A percentile compares a stretch with the other conserved stretches of the same genome.
These are phyloP conservation scores for Durio zibethinus DNA, from an alignment of 345 rosid genomes.

Conservation along the genomic window DNA sequence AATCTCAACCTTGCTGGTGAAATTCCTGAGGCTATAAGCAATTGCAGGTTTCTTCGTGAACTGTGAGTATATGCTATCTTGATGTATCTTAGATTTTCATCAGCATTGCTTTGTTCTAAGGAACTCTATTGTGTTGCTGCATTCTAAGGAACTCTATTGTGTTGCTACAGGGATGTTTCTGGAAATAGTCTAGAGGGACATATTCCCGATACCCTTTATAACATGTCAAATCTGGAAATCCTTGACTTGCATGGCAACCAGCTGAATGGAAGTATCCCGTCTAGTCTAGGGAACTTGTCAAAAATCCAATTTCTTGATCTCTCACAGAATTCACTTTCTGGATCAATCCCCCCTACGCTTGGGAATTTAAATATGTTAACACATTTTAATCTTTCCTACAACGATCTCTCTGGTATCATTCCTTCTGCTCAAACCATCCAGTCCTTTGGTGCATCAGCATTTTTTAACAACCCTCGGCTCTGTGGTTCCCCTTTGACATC, in stretches of 20 bases:
- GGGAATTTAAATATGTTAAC: slow-evolving; percentile 48
- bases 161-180: slow-evolving; percentile 76
- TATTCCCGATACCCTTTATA: slow-evolving; percentile 56
- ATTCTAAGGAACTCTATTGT: slow-evolving; percentile 30
- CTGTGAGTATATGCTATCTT: slow-evolving; percentile 67
- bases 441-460: slow-evolving; percentile 64
- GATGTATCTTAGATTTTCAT: slow-evolving; percentile 14
- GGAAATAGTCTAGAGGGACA: slow-evolving; percentile 67
- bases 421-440: slow-evolving; percentile 48
- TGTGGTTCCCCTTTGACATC: slow-evolving; percentile 74
- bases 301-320: slow-evolving; percentile 59
- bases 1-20: slow-evolving; percentile 65
- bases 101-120: slow-evolving; percentile 11
- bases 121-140: slow-evolving; percentile 33
- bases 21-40: slow-evolving; percentile 60
- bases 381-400: slow-evolving; percentile 68
- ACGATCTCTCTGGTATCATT: slow-evolving; percentile 69
- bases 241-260: slow-evolving; percentile 69
- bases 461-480: slow-evolving; percentile 64
- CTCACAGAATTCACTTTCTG: slow-evolving; percentile 67
- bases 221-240: slow-evolving; percentile 67
- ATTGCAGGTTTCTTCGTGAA: slow-evolving; percentile 69
- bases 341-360: slow-evolving; percentile 67
- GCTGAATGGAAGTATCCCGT: slow-evolving; percentile 65
- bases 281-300: slow-evolving; percentile 51